These are phyloP conservation scores for Verticillium tricorpus DNA, from an alignment of 2,329 filamentous ascomycete genomes.

Conservation along the genomic window DNA sequence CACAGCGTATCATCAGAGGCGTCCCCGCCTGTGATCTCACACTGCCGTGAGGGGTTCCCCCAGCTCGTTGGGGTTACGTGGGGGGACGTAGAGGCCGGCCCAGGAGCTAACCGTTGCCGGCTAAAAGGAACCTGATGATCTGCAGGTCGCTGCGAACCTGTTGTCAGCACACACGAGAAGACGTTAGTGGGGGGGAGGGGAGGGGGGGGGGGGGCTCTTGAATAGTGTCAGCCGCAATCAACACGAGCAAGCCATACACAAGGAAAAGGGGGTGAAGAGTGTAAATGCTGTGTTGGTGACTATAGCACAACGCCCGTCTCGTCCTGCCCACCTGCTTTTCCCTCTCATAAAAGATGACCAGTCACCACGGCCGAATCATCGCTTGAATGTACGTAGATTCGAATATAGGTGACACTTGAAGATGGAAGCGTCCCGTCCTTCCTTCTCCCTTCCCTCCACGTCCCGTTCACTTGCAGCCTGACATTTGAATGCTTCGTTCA, in stretches of 20 bases:
- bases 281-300: not conserved
- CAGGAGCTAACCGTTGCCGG: not conserved
- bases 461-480: not conserved
- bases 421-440: not conserved
- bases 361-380: not conserved
- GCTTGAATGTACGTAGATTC: slow-evolving; percentile 1
- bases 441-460: not conserved
- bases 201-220: not conserved
- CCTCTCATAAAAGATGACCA: not conserved
- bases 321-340: not conserved
- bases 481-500: not conserved
- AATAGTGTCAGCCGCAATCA: not conserved
- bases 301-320: not conserved
- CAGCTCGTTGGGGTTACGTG: not conserved
- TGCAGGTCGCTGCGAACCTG: not conserved
- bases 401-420: slow-evolving; percentile 5
- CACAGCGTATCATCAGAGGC: not conserved
- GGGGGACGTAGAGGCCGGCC: not conserved
- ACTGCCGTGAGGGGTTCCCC: not conserved
- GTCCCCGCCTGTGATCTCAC: not conserved
- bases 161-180: not conserved
- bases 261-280: not conserved
- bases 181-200: not conserved
- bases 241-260: not conserved
- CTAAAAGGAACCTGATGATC: not conserved